Base-by-base conservation (phyloP, 768 basidiomycete species). In the Termitomyces sp. region DNA sequence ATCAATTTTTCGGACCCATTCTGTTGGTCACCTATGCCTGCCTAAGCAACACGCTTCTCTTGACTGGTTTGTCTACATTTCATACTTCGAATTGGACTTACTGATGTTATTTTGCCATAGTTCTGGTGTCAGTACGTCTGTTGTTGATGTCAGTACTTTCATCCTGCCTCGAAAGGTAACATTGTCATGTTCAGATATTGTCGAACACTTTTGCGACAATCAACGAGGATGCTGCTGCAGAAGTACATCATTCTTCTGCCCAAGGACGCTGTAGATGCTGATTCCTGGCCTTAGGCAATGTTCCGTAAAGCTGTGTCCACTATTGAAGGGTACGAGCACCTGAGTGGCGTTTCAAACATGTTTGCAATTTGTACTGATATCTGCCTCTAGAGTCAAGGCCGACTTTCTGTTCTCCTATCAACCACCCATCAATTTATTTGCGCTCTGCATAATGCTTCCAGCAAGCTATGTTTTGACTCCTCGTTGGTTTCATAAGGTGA, bases 401-500 rank as follows among this genome's bases (percentile, higher is more conserved):
- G 95, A 98, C 71, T 92, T 86, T 0, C 72, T 98, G 12, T 98
- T 97, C 72, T 94, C 92, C 29, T 98, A 98, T 71, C 93, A 95
- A 68, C 90, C 96, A 0, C 97, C 97, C 0, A 75, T 98, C 68
- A 99, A 98, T 72, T 74, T 98, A 6, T 62, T 96, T 47, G 97
- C 96, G 0, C 77, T 98, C 14, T 85, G 86, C 56, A 78, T 96
- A 64, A 89, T 99, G 83, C 79, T 95, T 63, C 95, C 97, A 2
- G 81, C 91, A 25, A 91, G 88, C 65, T 95, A 91, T 71, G 74
- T 94, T 56, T 79, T 97, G n/a, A 83, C 82, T 7, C 94, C 95
- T n/a, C 81, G 96, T 57, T 98, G 94, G 94, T 98, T 98, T 71
- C 96, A 98, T 72, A 98, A 98, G 79, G 91, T 91, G 68, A 57